Conservation (phyloP, 305 asterid genomes). For the Salvia sclarea region DNA sequence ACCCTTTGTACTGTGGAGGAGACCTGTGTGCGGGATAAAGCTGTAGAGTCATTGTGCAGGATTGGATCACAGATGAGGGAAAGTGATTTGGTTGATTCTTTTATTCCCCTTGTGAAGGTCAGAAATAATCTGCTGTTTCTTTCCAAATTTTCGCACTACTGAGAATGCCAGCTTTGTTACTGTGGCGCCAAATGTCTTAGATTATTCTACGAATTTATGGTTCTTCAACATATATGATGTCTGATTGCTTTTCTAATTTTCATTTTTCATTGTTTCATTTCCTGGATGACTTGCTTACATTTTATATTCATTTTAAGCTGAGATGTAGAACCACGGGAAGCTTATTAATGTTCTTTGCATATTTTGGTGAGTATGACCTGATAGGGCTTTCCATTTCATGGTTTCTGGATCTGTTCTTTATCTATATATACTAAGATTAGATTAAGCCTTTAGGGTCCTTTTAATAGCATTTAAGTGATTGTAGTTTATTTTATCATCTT, state of each 20-base stretch:
- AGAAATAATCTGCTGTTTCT: conserved; percentile 19
- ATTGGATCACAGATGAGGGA: conserved; percentile 91
- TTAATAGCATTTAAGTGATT: neutral
- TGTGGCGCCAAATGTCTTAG: neutral
- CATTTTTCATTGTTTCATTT: neutral
- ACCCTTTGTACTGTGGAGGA: conserved; percentile 93
- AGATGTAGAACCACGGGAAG: neutral
- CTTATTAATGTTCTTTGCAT: neutral
- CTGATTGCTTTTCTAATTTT: neutral
- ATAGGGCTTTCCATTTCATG: neutral
- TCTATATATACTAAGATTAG: neutral
- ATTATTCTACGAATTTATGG: neutral
- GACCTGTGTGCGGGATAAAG: conserved; percentile 87
- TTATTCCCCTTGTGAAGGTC: conserved; percentile 91
- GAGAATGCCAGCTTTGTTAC: neutral
- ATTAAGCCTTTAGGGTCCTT: neutral
- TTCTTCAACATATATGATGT: neutral
- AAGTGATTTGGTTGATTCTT: conserved; percentile 69
- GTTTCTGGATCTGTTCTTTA: neutral
- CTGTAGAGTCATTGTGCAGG: conserved; percentile 82
- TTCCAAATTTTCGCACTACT: neutral
- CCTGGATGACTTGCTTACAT: neutral
- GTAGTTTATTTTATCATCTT: neutral
- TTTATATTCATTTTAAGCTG: neutral
- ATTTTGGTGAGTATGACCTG: neutral